Conservation (phyloP, 306 rosid species). For the Crataegus laevigata region DNA sequence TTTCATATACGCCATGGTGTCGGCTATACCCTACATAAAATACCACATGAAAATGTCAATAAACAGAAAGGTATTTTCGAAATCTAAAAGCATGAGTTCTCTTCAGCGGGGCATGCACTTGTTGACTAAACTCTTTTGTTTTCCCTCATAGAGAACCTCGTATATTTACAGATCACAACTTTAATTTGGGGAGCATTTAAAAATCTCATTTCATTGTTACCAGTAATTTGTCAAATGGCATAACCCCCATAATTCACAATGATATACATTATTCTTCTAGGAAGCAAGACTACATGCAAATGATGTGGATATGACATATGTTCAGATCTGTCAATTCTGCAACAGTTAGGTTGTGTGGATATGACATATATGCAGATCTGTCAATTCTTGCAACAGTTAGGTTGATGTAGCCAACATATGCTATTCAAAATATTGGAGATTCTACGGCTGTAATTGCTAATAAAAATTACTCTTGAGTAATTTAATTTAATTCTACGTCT, state of each 20-base stretch:
- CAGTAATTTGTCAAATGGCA: not conserved
- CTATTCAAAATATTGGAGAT: not conserved
- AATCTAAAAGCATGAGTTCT: not conserved
- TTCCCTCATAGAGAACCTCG: not conserved
- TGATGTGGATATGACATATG: not conserved
- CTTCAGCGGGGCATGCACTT: not conserved
- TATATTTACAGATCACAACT: not conserved
- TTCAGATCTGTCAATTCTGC: not conserved
- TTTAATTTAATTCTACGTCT: not conserved
- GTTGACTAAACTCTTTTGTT: not conserved
- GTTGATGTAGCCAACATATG: not conserved
- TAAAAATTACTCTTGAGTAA: not conserved
- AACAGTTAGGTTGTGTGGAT: not conserved
- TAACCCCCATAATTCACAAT: not conserved
- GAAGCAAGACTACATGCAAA: not conserved
- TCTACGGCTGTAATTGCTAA: not conserved
- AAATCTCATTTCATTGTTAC: not conserved
- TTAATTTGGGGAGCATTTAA: not conserved
- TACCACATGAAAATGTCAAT: conserved; percentile 25
- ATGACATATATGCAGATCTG: not conserved
- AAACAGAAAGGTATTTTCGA: conserved; percentile 10
- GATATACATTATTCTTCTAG: not conserved
- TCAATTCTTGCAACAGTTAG: not conserved
- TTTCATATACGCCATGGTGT: conserved; percentile 79
- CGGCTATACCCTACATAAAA: conserved; percentile 75